Evolutionary conservation across 305 asterid genomes (phyloP).

Genomic region (Vinca major): DNA sequence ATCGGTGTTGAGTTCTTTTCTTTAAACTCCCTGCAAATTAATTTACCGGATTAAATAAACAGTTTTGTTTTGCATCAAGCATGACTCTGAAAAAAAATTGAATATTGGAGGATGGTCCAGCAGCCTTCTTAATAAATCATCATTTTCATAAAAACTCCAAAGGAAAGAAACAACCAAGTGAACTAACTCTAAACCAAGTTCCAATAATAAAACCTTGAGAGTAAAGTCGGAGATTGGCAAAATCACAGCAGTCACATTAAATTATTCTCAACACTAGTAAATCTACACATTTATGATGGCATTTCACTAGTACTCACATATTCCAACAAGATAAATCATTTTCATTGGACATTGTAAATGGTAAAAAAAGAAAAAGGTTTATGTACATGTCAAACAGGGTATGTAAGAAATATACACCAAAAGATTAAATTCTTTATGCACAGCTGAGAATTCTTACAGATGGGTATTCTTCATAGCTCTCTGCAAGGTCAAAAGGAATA

Average conservation of each 20-base stretch:
- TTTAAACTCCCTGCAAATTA: constrained; percentile 46
- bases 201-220: neutral
- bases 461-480: constrained; percentile 86
- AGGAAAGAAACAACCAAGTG: neutral
- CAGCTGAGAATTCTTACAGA: constrained; percentile 44
- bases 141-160: neutral
- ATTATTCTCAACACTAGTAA: neutral
- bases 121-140: constrained; percentile 36
- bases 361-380: neutral
- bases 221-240: neutral
- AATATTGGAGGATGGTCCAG: constrained; percentile 37
- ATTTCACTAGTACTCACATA: neutral
- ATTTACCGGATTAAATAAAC: neutral
- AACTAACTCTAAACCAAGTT: neutral
- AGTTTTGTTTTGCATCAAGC: neutral
- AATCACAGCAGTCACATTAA: neutral
- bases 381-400: neutral
- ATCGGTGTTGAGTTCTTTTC: constrained; percentile 50
- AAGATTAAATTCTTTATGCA: neutral
- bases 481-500: constrained; percentile 37
- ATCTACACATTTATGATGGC: neutral
- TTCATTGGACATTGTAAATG: neutral
- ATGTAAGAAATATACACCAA: neutral
- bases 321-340: neutral
- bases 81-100: neutral